Percentiles rank a stretch among this genome's conserved stretches.
Conservation (phyloP, 2,329 filamentous ascomycete genomes). For the Ophiostoma perfectum region DNA sequence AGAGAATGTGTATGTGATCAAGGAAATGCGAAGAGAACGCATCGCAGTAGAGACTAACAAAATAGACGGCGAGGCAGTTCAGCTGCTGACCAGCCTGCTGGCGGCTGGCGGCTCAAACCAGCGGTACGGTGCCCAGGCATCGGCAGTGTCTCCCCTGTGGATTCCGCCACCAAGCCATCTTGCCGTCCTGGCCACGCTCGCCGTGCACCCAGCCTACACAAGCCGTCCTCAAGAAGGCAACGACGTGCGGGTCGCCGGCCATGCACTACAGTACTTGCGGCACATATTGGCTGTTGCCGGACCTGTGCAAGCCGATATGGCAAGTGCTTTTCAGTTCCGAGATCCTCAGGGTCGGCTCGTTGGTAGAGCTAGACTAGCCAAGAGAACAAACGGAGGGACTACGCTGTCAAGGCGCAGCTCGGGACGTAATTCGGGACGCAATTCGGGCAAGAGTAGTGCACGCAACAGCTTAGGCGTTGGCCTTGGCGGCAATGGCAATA, state of each 20-base stretch:
- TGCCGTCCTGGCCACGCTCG: slow-evolving; percentile 70
- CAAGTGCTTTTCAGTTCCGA: slow-evolving; percentile 66
- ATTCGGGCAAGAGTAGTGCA: background rate
- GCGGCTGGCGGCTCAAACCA: slow-evolving; percentile 43
- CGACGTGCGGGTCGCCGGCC: slow-evolving; percentile 56
- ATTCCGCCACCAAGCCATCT: slow-evolving; percentile 69
- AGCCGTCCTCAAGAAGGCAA: slow-evolving; percentile 61
- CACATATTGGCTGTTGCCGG: slow-evolving; percentile 61
- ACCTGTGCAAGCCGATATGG: slow-evolving; percentile 62
- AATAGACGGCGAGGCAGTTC: slow-evolving; percentile 50
- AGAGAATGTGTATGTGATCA: slow-evolving; percentile 48
- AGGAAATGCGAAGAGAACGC: background rate
- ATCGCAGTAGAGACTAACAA: background rate
- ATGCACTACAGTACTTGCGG: slow-evolving; percentile 65
- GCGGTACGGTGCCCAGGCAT: slow-evolving; percentile 9
- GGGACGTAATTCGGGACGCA: background rate
- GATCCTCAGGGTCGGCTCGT: slow-evolving; percentile 5
- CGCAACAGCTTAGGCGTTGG: background rate
- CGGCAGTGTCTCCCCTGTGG: slow-evolving; percentile 43
- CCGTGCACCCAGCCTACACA: slow-evolving; percentile 75
- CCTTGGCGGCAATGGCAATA: background rate
- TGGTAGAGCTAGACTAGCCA: background rate
- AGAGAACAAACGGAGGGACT: background rate
- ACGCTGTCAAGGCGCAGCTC: background rate
- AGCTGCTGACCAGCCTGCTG: slow-evolving; percentile 60